These are phyloP conservation scores for Kodamaea ohmeri DNA, from an alignment of 1,139 yeast genomes.

Conservation along the genomic window DNA sequence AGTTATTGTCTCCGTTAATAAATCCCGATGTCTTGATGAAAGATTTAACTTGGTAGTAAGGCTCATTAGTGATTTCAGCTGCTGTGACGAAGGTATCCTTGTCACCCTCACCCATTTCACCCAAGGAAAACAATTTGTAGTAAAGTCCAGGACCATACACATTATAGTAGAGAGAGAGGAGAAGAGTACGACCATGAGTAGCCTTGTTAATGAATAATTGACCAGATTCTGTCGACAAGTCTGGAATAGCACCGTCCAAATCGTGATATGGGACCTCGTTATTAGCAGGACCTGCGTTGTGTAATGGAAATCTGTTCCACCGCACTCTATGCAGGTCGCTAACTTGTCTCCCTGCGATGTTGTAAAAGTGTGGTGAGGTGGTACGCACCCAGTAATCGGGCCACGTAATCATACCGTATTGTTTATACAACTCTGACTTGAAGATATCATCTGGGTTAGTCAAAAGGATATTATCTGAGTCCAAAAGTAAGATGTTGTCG, in stretches of 20 bases:
- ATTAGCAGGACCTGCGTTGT: constrained; percentile 7
- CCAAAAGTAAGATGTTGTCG: constrained; percentile 41
- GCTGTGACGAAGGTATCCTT: constrained; percentile 65
- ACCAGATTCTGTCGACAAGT: constrained; percentile 63
- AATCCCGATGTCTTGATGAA: constrained; percentile 35
- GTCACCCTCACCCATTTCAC: constrained; percentile 66
- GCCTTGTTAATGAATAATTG: constrained; percentile 54
- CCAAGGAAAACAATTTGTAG: constrained; percentile 56
- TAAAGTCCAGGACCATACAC: constrained; percentile 56
- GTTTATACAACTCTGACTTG: constrained; percentile 49
- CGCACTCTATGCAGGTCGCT: constrained; percentile 27
- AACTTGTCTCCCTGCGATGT: constrained; percentile 55
- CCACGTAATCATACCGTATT: constrained; percentile 68
- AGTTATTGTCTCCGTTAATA: constrained; percentile 21
- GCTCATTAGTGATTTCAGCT: constrained; percentile 45
- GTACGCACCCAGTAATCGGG: constrained; percentile 83
- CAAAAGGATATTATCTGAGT: constrained; percentile 41
- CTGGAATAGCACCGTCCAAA: constrained; percentile 55
- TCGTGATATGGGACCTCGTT: constrained; percentile 42
- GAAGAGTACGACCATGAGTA: constrained; percentile 50
- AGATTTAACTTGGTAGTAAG: constrained; percentile 51
- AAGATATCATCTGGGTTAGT: constrained; percentile 45
- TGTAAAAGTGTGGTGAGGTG: constrained; percentile 65
- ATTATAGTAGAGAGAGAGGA: constrained; percentile 55
- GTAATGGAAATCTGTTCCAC: constrained; percentile 16